A percentile compares a stretch with the other conserved stretches of the same genome.
Evolutionary conservation across 345 rosid species (phyloP).

Genomic region (Laguncularia racemosa): DNA sequence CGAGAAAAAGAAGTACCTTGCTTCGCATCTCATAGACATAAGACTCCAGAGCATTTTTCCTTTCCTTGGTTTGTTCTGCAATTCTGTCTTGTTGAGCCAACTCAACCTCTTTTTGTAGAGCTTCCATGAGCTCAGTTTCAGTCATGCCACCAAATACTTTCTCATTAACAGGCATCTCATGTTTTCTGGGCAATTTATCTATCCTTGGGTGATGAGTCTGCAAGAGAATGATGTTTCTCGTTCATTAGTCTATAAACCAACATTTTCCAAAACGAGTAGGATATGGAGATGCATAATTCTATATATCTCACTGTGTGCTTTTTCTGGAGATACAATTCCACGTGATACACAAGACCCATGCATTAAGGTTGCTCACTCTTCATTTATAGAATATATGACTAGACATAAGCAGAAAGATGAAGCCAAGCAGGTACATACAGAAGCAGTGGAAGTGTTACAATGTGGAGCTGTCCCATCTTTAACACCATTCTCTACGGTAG

Average conservation of each 20-base stretch:
- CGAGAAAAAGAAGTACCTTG: conserved; percentile 27
- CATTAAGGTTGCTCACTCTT: no score
- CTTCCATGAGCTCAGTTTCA: conserved; percentile 32
- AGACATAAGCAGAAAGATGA: not conserved
- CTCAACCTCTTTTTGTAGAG: conserved; percentile 37
- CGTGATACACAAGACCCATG: no score
- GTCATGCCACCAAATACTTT: conserved; percentile 36
- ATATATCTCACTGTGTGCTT: no score
- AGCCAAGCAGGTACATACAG: conserved; percentile 19
- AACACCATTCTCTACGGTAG: conserved; percentile 17
- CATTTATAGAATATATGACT: not conserved
- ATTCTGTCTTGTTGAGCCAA: conserved; percentile 39
- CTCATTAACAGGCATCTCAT: conserved; percentile 35
- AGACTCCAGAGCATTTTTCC: conserved; percentile 52
- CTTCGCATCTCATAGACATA: conserved; percentile 57
- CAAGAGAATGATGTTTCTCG: not conserved
- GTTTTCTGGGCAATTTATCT: conserved; percentile 26
- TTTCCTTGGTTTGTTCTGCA: conserved; percentile 47
- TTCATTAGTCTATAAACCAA: no score
- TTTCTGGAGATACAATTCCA: no score
- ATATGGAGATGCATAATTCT: no score
- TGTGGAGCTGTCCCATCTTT: conserved; percentile 16
- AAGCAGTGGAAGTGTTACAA: conserved; percentile 19
- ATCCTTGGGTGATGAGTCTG: conserved; percentile 27
- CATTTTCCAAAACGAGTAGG: no score